phyloP scores from a whole-genome alignment of 1,139 yeast species.

The Hyphopichia wangnamkhiaoensis region DNA sequence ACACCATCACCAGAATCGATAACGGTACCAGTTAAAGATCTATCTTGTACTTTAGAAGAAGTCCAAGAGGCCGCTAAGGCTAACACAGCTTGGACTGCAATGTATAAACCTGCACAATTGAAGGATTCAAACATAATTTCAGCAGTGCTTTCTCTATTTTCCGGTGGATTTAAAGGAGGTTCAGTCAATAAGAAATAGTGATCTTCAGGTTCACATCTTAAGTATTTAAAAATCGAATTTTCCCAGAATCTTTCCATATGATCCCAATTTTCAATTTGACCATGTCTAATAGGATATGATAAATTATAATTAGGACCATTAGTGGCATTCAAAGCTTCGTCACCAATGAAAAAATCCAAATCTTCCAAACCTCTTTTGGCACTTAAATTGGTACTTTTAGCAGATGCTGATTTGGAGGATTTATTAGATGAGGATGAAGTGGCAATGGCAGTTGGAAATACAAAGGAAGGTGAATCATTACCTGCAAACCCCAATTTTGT shows the following conservation, averaged over 20 bases:
- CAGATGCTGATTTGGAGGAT: slow-evolving; percentile 30
- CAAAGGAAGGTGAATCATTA: slow-evolving; percentile 95
- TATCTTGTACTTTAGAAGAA: slow-evolving; percentile 88
- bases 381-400: slow-evolving; percentile 52
- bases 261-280: slow-evolving; percentile 99
- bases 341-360: slow-evolving; percentile 92
- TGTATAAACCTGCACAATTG: slow-evolving; percentile 97
- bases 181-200: slow-evolving; percentile 94
- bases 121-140: slow-evolving; percentile 98
- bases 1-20: slow-evolving; percentile 98
- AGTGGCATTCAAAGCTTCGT: slow-evolving; percentile 89
- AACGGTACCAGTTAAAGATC: slow-evolving; percentile 97
- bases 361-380: slow-evolving; percentile 92
- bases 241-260: slow-evolving; percentile 99
- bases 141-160: slow-evolving; percentile 96
- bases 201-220: slow-evolving; percentile 98
- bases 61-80: slow-evolving; percentile 99
- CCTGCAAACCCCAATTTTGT: slow-evolving; percentile 99
- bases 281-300: slow-evolving; percentile 92
- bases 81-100: slow-evolving; percentile 97
- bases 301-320: slow-evolving; percentile 88
- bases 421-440: slow-evolving; percentile 56
- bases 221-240: slow-evolving; percentile 89
- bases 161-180: slow-evolving; percentile 98
- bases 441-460: slow-evolving; percentile 97